These are phyloP conservation scores for Brassica nigra DNA, from an alignment of 345 rosid genomes.

Conservation along the genomic window DNA sequence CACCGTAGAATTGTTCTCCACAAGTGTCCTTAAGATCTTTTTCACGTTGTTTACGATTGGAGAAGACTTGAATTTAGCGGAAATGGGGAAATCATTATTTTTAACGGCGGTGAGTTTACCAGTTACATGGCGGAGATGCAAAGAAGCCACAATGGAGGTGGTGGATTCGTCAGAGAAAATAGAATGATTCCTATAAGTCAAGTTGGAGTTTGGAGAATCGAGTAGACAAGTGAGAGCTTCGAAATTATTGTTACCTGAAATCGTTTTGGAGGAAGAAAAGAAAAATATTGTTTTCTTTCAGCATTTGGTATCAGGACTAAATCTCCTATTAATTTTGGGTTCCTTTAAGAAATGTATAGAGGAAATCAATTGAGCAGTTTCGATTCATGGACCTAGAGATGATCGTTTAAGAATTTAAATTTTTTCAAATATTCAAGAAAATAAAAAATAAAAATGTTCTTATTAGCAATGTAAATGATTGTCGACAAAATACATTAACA, in stretches of 20 bases:
- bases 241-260: not conserved
- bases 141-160: slow-evolving; percentile 15
- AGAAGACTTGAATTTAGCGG: no score
- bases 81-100: no score
- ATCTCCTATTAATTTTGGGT: slow-evolving; percentile 1
- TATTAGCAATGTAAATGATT: not conserved
- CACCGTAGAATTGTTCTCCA: no score
- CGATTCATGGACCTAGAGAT: not conserved
- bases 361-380: slow-evolving; percentile 20
- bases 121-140: slow-evolving; percentile 69
- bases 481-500: not conserved
- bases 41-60: no score
- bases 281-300: slow-evolving; percentile 1
- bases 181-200: slow-evolving; percentile 46
- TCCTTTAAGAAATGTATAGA: slow-evolving; percentile 19
- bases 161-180: slow-evolving; percentile 46
- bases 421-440: not conserved
- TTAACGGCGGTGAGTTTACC: slow-evolving; percentile 55
- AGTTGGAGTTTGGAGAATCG: slow-evolving; percentile 57
- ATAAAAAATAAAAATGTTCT: not conserved
- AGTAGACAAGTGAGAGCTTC: slow-evolving; percentile 33
- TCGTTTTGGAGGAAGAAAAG: slow-evolving; percentile 1
- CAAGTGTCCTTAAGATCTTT: no score
- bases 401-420: not conserved
- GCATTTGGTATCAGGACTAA: slow-evolving; percentile 16